phyloP scores from a whole-genome alignment of 805 yeast species.

The Suhomyces tanzawaensis region DNA sequence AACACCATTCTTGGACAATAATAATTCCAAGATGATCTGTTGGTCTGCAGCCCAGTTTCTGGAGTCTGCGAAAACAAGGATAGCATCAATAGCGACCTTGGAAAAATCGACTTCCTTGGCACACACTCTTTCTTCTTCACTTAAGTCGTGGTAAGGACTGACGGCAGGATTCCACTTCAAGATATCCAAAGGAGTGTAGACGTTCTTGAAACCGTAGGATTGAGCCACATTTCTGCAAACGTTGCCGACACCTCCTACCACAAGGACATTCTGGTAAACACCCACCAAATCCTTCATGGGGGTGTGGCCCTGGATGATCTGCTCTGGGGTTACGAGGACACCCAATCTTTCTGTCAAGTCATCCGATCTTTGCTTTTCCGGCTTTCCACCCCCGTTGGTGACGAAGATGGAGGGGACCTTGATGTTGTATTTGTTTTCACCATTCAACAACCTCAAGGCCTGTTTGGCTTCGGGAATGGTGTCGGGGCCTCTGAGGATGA shows the following conservation, averaged over 20 bases:
- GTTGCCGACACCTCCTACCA: conserved; percentile 87
- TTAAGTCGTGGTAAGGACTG: conserved; percentile 75
- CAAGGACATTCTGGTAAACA: conserved; percentile 68
- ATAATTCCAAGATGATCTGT: conserved; percentile 80
- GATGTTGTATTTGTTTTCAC: conserved; percentile 73
- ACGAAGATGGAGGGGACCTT: conserved; percentile 81
- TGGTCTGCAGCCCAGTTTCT: conserved; percentile 93
- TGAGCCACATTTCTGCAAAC: conserved; percentile 80
- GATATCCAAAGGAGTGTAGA: conserved; percentile 77
- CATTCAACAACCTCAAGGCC: conserved; percentile 71
- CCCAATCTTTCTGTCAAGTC: conserved; percentile 65
- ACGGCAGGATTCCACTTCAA: conserved; percentile 87
- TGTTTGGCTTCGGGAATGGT: conserved; percentile 77
- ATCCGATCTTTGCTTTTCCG: conserved; percentile 69
- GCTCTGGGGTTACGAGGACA: conserved; percentile 63
- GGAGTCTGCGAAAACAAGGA: conserved; percentile 86
- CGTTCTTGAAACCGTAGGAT: conserved; percentile 80
- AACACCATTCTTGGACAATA: conserved; percentile 71
- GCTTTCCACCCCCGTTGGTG: conserved; percentile 91
- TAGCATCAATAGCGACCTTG: conserved; percentile 69
- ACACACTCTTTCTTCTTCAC: conserved; percentile 63
- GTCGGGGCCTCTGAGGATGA: conserved; percentile 78
- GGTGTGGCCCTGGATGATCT: conserved; percentile 90
- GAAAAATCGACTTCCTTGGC: conserved; percentile 63
- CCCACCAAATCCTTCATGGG: conserved; percentile 84